Evolutionary conservation across 257 asterid genomes (phyloP).

Genomic region (Fraxinus anomala): DNA sequence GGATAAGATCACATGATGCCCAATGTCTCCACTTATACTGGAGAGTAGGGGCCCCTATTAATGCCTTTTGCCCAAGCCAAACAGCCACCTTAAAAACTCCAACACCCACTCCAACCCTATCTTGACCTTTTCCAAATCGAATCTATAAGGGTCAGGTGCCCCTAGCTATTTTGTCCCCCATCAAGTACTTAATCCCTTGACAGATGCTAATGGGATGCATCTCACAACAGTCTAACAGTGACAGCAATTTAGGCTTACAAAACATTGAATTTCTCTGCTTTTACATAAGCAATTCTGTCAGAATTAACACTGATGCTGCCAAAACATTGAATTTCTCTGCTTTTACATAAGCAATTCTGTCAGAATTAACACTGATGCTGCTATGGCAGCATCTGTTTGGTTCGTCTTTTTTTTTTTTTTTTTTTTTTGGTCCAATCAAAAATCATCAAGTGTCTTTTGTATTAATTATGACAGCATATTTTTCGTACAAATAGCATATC

Average conservation of each 20-base stretch:
- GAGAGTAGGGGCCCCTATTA: not conserved
- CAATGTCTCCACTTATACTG: not conserved
- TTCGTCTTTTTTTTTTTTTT: too few relatives aligned
- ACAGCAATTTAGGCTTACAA: not conserved
- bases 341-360: too few relatives aligned
- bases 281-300: too few relatives aligned
- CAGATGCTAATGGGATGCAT: constrained; percentile 22
- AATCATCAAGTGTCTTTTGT: too few relatives aligned
- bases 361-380: too few relatives aligned
- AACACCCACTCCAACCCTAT: constrained; percentile 17
- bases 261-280: not conserved
- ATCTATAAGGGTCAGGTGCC: not conserved
- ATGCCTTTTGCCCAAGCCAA: not conserved
- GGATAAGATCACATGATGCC: not conserved
- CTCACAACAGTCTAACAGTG: not conserved
- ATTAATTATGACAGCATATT: too few relatives aligned
- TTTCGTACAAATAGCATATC: too few relatives aligned
- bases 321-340: not conserved
- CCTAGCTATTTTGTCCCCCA: not conserved
- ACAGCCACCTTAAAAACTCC: constrained; percentile 30
- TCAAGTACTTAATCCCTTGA: not conserved
- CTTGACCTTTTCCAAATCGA: constrained; percentile 17
- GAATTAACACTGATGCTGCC: too few relatives aligned
- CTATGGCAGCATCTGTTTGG: too few relatives aligned
- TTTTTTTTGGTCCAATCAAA: too few relatives aligned